Evolutionary conservation across 2,329 filamentous ascomycete genomes (phyloP).

Genomic region (Fusarium illudens): DNA sequence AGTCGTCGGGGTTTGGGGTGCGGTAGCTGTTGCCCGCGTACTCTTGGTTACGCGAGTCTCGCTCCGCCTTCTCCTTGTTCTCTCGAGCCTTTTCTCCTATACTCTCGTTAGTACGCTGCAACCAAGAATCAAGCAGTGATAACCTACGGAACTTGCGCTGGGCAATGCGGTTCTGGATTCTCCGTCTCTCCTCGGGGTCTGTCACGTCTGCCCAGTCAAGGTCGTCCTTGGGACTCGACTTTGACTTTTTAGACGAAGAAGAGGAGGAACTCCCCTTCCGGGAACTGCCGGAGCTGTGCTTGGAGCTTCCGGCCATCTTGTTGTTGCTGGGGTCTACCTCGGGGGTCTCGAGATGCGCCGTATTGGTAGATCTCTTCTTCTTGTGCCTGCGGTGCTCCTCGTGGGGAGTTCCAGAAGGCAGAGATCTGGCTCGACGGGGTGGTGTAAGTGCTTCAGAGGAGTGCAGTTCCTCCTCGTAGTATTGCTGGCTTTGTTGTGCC

Average conservation of each 20-base stretch:
- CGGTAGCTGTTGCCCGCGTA: conserved; percentile 72
- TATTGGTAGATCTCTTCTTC: conserved; percentile 25
- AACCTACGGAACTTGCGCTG: conserved; percentile 78
- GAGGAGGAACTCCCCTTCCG: conserved; percentile 43
- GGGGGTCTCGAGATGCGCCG: conserved; percentile 9
- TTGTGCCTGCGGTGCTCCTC: conserved; percentile 16
- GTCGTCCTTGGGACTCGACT: conserved; percentile 52
- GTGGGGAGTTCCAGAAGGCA: conserved; percentile 6
- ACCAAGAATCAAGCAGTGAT: background rate
- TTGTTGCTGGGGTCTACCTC: background rate
- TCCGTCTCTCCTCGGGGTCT: conserved; percentile 75
- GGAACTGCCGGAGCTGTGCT: conserved; percentile 36
- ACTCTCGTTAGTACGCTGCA: background rate
- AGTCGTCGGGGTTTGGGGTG: conserved; percentile 65
- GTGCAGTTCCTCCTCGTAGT: background rate
- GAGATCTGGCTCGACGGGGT: conserved; percentile 26
- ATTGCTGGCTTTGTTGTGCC: background rate
- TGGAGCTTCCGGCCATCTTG: conserved; percentile 39
- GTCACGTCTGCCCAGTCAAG: conserved; percentile 76
- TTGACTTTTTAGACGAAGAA: conserved; percentile 50
- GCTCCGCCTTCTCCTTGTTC: conserved; percentile 70
- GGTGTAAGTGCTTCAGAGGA: conserved; percentile 23
- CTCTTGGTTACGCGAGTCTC: conserved; percentile 69
- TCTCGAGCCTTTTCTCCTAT: conserved; percentile 75
- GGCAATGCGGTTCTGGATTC: conserved; percentile 79